These are phyloP conservation scores for Apiospora sp. DNA, from an alignment of 2,329 filamentous ascomycete species.

Conservation along the genomic window DNA sequence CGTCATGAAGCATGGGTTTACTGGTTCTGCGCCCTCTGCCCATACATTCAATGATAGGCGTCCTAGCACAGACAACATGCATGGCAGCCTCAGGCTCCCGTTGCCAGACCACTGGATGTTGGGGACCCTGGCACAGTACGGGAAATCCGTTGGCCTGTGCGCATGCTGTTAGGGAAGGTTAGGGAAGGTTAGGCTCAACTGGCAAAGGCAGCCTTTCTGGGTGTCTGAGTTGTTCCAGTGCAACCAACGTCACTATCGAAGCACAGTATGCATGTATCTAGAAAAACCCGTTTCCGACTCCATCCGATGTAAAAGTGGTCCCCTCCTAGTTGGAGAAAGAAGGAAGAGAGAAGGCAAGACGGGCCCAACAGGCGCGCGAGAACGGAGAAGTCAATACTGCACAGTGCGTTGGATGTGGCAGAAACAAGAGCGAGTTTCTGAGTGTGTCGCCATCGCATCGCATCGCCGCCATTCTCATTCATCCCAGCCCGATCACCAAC, in stretches of 20 bases:
- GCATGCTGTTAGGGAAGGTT: neutral
- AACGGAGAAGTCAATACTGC: neutral
- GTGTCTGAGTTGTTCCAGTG: neutral
- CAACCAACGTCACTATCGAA: conserved; percentile 1
- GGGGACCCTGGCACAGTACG: conserved; percentile 16
- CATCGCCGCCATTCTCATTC: conserved; percentile 18
- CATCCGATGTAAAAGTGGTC: conserved; percentile 15
- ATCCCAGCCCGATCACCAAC: conserved; percentile 16
- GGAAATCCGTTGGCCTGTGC: conserved; percentile 2
- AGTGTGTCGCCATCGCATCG: conserved; percentile 19
- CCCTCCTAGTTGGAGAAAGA: neutral
- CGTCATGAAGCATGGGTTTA: conserved; percentile 10
- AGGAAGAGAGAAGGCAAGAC: neutral
- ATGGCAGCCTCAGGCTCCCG: conserved; percentile 7
- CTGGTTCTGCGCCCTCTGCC: neutral
- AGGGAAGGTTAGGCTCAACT: neutral
- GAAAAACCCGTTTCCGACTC: conserved; percentile 9
- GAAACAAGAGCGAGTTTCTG: conserved; percentile 7
- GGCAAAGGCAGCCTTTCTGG: neutral
- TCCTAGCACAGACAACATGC: neutral
- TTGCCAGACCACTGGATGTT: neutral
- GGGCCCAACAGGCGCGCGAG: conserved; percentile 1
- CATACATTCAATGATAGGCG: neutral
- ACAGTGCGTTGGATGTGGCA: conserved; percentile 6
- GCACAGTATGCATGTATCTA: neutral